These are phyloP conservation scores for Aspergillus sp. DNA, from an alignment of 2,329 filamentous ascomycete genomes.

Conservation along the genomic window DNA sequence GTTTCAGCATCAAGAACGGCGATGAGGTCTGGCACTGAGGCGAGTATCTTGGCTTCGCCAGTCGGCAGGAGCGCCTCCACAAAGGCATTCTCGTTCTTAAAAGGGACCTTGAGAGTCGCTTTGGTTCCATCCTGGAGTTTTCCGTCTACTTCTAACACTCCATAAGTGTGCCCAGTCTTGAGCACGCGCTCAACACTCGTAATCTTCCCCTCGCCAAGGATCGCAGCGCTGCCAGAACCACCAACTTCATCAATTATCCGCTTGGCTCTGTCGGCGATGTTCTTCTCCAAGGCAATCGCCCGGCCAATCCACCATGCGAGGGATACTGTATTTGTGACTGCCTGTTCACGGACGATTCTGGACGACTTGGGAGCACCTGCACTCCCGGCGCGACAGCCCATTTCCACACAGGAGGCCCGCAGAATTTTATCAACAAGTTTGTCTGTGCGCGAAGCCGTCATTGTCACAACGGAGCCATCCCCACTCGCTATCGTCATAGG, in stretches of 20 bases:
- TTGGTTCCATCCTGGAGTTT: conserved; percentile 13
- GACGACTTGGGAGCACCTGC: conserved; percentile 15
- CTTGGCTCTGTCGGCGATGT: conserved; percentile 14
- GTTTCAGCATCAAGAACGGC: conserved; percentile 57
- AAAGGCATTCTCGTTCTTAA: conserved; percentile 31
- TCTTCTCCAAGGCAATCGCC: conserved; percentile 18
- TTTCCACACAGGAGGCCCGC: conserved; percentile 53
- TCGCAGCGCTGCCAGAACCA: conserved; percentile 16
- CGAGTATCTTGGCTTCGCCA: conserved; percentile 39
- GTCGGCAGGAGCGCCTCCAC: conserved; percentile 17
- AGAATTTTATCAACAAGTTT: conserved; percentile 50
- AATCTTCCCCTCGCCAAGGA: conserved; percentile 25
- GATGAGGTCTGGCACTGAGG: conserved; percentile 59
- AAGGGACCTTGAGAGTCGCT: conserved; percentile 20
- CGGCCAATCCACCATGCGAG: conserved; percentile 50
- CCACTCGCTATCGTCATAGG: conserved; percentile 52
- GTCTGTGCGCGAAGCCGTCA: conserved; percentile 38
- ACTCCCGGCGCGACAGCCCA: conserved; percentile 48
- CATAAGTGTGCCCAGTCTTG: conserved; percentile 31
- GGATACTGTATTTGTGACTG: conserved; percentile 53
- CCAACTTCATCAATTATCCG: conserved; percentile 22
- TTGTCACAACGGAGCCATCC: conserved; percentile 52
- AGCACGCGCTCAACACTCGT: conserved; percentile 18
- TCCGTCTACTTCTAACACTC: conserved; percentile 42
- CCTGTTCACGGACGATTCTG: conserved; percentile 12